Base-by-base conservation (phyloP, 495 filamentous ascomycete genomes). In the Neurospora hispaniola region DNA sequence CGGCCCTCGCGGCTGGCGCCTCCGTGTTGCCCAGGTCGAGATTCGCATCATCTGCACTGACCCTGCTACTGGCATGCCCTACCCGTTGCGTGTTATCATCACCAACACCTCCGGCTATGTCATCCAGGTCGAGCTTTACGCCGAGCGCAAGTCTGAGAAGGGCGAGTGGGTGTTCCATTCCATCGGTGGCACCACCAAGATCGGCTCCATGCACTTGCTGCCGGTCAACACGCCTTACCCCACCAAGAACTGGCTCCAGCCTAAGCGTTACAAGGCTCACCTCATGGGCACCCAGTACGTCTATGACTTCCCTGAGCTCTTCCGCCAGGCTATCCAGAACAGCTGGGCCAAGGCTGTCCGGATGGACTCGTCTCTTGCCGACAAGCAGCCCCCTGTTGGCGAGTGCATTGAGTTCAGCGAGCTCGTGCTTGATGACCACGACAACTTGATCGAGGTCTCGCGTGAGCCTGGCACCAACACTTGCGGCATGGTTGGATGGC, bases 101-200 rank as follows among this genome's bases (percentile, higher is more conserved):
- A 97, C 90, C 81, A 99, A 99, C 86, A 98, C 96, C 43, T 98
- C 94, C 27, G 96, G 96, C n/a, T 99, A 94, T 85, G 93, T 99
- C 79, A 94, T 98, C 77, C 92, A 98, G 82, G 93, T 99, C 40
- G 96, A 99, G 86, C 87, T 98, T 80, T 99, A 99, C 80, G 93
- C 93, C 18, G 96, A 99, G 88, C 91, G 92, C 82, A 98, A 97
- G 86, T 96, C 96, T 0, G 96, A 99, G 83, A 97, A 95, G 87
- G 89, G 87, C 73, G 93, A 98, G 76, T 98, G 94, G 94, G 86
- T 97, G 73, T 98, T 98, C 92, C 93, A 98, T 81, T 97, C 93
- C 81, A 96, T 98, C 80, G 94, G 96, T 71, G 94, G 94, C 72
- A 96, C 91, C 72, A 96, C 90, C 74, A 97, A 96, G 88, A 92